phyloP scores from a whole-genome alignment of 371 early-diverging fungal genomes.

The Cokeromyces recurvatus region DNA sequence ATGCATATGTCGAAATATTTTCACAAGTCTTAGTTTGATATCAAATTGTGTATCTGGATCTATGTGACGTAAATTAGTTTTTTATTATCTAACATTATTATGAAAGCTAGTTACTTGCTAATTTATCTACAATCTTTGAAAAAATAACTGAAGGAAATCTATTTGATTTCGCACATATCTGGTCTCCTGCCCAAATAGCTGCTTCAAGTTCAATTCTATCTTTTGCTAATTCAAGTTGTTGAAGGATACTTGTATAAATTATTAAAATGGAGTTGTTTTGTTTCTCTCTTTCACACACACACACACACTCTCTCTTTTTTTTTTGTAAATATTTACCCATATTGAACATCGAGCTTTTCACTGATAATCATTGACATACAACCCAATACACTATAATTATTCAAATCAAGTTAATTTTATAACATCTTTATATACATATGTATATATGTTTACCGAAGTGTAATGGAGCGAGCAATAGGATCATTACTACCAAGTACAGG shows the following conservation, averaged over 20 bases:
- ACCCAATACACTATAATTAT: slow-evolving; percentile 40
- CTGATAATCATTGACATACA: slow-evolving; percentile 53
- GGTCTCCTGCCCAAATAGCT: slow-evolving; percentile 54
- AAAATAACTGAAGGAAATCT: slow-evolving; percentile 48
- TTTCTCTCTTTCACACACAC: no score
- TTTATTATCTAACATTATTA: slow-evolving; percentile 14
- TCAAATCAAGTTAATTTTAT: not conserved
- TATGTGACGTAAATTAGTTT: no score
- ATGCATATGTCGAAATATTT: slow-evolving; percentile 59
- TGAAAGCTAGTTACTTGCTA: slow-evolving; percentile 17
- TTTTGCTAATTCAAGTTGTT: slow-evolving; percentile 38
- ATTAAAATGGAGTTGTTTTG: not conserved
- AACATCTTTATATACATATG: no score
- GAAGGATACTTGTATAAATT: slow-evolving; percentile 26
- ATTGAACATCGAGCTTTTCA: slow-evolving; percentile 52
- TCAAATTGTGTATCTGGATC: slow-evolving; percentile 35
- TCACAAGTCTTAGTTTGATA: slow-evolving; percentile 38
- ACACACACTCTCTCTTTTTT: not conserved
- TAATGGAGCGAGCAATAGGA: slow-evolving; percentile 46
- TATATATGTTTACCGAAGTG: slow-evolving; percentile 40
- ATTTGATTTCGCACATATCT: slow-evolving; percentile 47
- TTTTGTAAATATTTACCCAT: no score
- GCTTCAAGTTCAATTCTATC: slow-evolving; percentile 53
- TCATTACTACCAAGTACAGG: slow-evolving; percentile 52
- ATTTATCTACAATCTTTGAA: slow-evolving; percentile 24